phyloP scores from a whole-genome alignment of 805 yeast species.

The Saccharomycopsis sp. region DNA sequence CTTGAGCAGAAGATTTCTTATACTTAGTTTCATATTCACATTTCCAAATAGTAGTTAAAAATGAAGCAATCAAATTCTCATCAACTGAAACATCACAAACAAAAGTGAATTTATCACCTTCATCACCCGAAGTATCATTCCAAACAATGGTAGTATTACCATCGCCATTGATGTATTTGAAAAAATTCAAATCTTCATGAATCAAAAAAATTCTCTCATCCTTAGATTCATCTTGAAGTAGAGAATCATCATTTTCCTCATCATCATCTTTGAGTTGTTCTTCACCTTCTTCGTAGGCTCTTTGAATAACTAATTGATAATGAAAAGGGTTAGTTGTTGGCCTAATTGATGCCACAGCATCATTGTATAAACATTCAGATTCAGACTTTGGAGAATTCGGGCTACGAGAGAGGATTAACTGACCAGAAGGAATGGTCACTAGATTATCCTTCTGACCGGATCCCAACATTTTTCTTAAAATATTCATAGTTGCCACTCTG shows the following conservation, averaged over 20 bases:
- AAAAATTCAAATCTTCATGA: slow-evolving; percentile 51
- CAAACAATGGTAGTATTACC: slow-evolving; percentile 62
- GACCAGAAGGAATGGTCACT: slow-evolving; percentile 70
- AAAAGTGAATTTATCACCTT: slow-evolving; percentile 79
- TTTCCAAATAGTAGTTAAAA: slow-evolving; percentile 52
- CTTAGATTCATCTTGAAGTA: slow-evolving; percentile 21
- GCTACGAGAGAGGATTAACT: slow-evolving; percentile 63
- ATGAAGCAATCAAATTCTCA: slow-evolving; percentile 46
- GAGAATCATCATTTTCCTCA: slow-evolving; percentile 27
- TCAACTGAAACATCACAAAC: slow-evolving; percentile 57
- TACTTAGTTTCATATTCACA: slow-evolving; percentile 77
- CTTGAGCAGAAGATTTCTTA: slow-evolving; percentile 42
- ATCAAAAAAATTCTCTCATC: slow-evolving; percentile 73
- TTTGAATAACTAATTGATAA: slow-evolving; percentile 65
- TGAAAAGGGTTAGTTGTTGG: slow-evolving; percentile 54
- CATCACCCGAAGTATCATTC: slow-evolving; percentile 81
- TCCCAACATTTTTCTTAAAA: slow-evolving; percentile 57
- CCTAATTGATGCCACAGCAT: slow-evolving; percentile 67
- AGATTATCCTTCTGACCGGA: slow-evolving; percentile 46
- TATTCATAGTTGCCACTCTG: slow-evolving; percentile 46
- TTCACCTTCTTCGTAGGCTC: slow-evolving; percentile 65
- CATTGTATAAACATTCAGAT: slow-evolving; percentile 73
- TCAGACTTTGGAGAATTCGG: slow-evolving; percentile 83
- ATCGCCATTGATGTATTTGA: slow-evolving; percentile 43
- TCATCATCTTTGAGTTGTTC: slow-evolving; percentile 44